Evolutionary conservation across 768 basidiomycete species (phyloP).

Genomic region (Podaxis mareebaensis): DNA sequence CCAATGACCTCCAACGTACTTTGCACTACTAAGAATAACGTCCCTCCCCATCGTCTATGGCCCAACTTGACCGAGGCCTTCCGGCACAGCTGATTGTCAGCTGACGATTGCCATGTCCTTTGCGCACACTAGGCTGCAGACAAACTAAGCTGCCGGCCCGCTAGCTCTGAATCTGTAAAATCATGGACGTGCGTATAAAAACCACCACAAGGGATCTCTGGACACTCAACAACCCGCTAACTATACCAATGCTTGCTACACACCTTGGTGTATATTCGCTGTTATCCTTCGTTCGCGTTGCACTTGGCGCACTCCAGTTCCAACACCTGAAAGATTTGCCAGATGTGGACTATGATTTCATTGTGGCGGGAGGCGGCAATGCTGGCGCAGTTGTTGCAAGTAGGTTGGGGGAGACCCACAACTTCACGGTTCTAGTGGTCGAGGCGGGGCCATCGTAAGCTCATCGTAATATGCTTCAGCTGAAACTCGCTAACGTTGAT

Average conservation of each 20-base stretch:
- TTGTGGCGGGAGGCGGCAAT: conserved; percentile 18
- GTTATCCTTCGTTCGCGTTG: not conserved
- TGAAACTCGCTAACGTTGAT: not conserved
- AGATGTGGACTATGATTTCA: not conserved
- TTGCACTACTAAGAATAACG: too few species aligned
- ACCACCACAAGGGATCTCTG: too few species aligned
- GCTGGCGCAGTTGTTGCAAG: conserved; percentile 24
- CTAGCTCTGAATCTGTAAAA: too few species aligned
- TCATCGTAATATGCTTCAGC: not conserved
- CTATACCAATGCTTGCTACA: not conserved
- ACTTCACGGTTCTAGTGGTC: conserved; percentile 23
- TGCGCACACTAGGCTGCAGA: too few species aligned
- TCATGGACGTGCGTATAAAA: too few species aligned
- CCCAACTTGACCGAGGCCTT: too few species aligned
- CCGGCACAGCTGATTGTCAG: too few species aligned
- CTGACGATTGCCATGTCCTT: too few species aligned
- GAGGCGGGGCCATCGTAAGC: conserved; percentile 22
- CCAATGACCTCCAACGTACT: too few species aligned
- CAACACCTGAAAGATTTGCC: not conserved
- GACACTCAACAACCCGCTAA: too few species aligned
- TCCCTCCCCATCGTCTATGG: too few species aligned
- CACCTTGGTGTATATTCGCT: not conserved
- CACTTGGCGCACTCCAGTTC: not conserved
- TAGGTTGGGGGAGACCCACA: conserved; percentile 20
- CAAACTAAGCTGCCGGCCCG: too few species aligned